A percentile compares a stretch with the other conserved stretches of the same genome.
Conservation (phyloP, 1,284 basidiomycete genomes). For the Cryptococcus wingfieldii region DNA sequence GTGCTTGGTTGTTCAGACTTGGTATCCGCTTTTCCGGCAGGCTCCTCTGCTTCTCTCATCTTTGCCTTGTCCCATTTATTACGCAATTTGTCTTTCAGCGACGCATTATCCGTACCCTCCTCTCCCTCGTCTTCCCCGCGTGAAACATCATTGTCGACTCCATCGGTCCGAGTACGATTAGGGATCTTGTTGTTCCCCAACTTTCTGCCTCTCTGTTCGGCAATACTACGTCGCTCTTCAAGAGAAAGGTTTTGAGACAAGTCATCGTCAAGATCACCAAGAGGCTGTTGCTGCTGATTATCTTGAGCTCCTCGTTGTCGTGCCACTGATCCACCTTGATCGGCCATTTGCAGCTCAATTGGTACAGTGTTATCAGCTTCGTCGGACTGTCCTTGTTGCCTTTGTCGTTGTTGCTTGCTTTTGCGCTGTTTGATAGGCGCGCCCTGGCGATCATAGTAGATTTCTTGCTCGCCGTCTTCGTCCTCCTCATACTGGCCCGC, state of each 20-base stretch:
- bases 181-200: neutral
- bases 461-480: slow-evolving; percentile 5
- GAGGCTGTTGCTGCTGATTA: neutral
- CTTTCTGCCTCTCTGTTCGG: neutral
- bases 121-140: neutral
- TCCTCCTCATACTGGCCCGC: neutral
- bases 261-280: neutral
- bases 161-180: neutral
- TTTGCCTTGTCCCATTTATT: too few species aligned
- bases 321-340: too few species aligned
- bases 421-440: neutral
- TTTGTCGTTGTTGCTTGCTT: neutral
- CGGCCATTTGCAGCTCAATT: too few species aligned
- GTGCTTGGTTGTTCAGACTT: too few species aligned
- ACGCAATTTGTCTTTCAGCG: too few species aligned
- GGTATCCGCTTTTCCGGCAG: too few species aligned
- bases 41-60: too few species aligned
- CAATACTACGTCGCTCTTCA: neutral
- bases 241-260: neutral
- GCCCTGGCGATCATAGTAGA: neutral
- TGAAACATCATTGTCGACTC: neutral
- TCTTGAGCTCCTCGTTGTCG: neutral
- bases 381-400: neutral
- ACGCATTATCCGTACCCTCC: too few species aligned
- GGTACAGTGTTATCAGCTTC: too few species aligned